These are phyloP conservation scores for Thalassiosira delicatula DNA, from an alignment of 352 stramenopile genomes.

Conservation along the genomic window DNA sequence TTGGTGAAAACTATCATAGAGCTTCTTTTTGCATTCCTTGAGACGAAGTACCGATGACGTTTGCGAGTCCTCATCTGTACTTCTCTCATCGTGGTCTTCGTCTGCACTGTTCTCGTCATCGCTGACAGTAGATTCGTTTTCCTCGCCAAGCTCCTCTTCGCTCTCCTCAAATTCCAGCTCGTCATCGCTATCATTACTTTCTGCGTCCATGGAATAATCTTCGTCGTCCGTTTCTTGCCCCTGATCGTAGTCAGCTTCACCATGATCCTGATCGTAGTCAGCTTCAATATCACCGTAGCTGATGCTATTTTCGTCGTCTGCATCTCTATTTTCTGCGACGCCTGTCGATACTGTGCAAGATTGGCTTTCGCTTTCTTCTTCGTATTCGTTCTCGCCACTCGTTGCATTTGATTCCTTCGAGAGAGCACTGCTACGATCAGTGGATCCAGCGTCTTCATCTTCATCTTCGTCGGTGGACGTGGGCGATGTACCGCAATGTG, in stretches of 20 bases:
- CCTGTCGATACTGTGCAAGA: background rate
- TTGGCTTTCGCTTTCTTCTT: conserved; percentile 21
- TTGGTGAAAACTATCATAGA: conserved; percentile 22
- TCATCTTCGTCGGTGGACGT: background rate
- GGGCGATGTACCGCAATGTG: background rate
- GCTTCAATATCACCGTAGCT: too few species aligned
- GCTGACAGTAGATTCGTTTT: background rate
- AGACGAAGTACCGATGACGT: conserved; percentile 5
- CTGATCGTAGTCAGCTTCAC: background rate
- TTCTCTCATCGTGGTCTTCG: background rate
- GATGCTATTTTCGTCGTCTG: conserved; percentile 3
- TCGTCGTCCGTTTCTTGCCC: conserved; percentile 43
- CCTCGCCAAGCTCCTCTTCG: conserved; percentile 29
- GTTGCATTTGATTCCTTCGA: conserved; percentile 10
- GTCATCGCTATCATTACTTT: conserved; percentile 45
- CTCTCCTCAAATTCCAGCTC: conserved; percentile 56
- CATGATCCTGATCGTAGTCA: conserved; percentile 20
- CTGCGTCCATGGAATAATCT: conserved; percentile 36
- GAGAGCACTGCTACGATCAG: background rate
- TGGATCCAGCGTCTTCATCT: conserved; percentile 1
- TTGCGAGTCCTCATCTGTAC: conserved; percentile 4
- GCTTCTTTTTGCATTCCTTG: conserved; percentile 23
- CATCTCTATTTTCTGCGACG: background rate
- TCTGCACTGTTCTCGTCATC: background rate
- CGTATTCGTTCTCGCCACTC: conserved; percentile 6